Conservation (phyloP, 2,329 filamentous ascomycete species). For the Cladosporium sp. region DNA sequence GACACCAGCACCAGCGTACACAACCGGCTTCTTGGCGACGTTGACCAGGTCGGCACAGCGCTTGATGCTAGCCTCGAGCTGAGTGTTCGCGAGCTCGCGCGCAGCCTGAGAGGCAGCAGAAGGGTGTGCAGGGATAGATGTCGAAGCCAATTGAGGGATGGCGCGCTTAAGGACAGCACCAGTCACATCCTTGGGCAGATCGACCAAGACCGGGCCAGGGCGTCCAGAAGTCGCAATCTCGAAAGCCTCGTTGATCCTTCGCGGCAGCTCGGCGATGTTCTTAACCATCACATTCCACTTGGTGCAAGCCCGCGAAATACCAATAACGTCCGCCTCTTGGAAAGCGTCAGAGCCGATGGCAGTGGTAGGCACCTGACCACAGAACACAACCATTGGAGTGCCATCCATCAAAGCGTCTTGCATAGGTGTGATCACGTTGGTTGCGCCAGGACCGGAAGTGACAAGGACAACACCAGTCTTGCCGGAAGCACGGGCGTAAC, state of each 20-base stretch:
- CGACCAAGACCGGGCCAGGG: constrained; percentile 90
- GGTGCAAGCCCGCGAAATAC: constrained; percentile 90
- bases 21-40: constrained; percentile 84
- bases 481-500: constrained; percentile 88
- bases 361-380: constrained; percentile 82
- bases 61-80: constrained; percentile 68
- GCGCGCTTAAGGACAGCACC: constrained; percentile 76
- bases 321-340: constrained; percentile 92
- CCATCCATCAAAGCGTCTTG: constrained; percentile 94
- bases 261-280: constrained; percentile 85
- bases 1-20: constrained; percentile 91
- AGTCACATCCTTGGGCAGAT: constrained; percentile 94
- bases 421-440: constrained; percentile 94
- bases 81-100: constrained; percentile 65
- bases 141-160: constrained; percentile 69
- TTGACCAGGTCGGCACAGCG: constrained; percentile 82
- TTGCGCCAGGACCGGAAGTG: constrained; percentile 92
- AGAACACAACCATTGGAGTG: constrained; percentile 93
- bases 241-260: constrained; percentile 94
- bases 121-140: constrained; percentile 67
- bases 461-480: constrained; percentile 95
- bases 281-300: constrained; percentile 99
- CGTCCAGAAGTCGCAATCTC: constrained; percentile 94
- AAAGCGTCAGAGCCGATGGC: constrained; percentile 95
- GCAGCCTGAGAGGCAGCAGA: constrained; percentile 83